phyloP scores from a whole-genome alignment of 257 asterid genomes.

The Scutellaria minor region DNA sequence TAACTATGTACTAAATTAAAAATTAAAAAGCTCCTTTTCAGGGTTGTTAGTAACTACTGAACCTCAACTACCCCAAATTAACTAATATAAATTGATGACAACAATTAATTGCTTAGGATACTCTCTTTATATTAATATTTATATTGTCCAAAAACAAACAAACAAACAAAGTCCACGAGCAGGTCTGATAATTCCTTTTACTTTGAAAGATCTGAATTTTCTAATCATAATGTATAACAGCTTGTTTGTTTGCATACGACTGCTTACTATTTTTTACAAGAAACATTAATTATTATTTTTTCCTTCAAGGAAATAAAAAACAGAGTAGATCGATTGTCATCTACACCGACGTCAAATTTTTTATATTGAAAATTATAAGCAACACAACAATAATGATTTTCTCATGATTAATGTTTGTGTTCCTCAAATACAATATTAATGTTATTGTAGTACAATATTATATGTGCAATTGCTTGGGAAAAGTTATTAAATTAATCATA shows the following conservation, averaged over 20 bases:
- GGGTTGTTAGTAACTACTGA: slow-evolving; percentile 20
- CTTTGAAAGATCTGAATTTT: background rate
- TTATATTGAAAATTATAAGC: background rate
- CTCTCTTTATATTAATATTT: background rate
- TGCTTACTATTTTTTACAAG: too few species aligned
- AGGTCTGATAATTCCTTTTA: background rate
- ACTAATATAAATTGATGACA: background rate
- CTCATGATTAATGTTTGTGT: background rate
- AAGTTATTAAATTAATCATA: too few species aligned
- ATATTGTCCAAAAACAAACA: background rate
- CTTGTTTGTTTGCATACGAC: too few species aligned
- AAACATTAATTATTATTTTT: background rate
- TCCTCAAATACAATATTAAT: too few species aligned
- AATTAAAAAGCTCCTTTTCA: background rate
- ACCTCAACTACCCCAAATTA: slow-evolving; percentile 20
- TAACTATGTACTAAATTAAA: background rate
- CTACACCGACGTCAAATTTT: background rate
- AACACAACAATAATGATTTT: background rate
- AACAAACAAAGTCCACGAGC: slow-evolving; percentile 10
- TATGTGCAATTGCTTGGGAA: too few species aligned
- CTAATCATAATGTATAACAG: background rate
- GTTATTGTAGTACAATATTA: too few species aligned
- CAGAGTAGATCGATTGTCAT: background rate
- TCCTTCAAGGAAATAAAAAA: background rate
- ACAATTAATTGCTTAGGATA: slow-evolving; percentile 15